Evolutionary conservation across 2,329 filamentous ascomycete species (phyloP).

Genomic region (Monosporascus sp.): DNA sequence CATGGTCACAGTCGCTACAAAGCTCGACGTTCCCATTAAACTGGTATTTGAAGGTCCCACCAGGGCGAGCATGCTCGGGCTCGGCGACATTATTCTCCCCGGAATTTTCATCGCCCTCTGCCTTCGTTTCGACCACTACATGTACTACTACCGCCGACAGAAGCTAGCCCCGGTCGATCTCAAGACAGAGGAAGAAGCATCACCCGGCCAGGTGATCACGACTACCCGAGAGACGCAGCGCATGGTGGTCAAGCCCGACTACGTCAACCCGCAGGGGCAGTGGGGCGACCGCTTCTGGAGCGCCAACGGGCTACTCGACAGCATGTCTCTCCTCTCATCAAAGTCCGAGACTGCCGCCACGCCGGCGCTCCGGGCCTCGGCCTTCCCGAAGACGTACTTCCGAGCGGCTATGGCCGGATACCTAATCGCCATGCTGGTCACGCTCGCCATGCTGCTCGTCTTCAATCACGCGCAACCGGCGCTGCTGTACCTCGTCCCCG

Average conservation of each 20-base stretch:
- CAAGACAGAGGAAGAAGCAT: conserved; percentile 19
- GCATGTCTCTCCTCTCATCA: background rate
- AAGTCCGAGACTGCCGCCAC: conserved; percentile 13
- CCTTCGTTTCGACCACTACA: conserved; percentile 84
- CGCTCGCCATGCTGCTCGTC: conserved; percentile 69
- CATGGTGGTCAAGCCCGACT: conserved; percentile 46
- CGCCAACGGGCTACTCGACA: conserved; percentile 8
- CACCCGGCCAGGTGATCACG: conserved; percentile 29
- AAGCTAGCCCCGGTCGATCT: conserved; percentile 38
- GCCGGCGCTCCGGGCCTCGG: conserved; percentile 33
- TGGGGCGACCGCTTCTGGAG: conserved; percentile 89
- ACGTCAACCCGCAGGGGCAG: conserved; percentile 57
- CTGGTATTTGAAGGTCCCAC: conserved; percentile 67
- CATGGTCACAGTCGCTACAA: conserved; percentile 84
- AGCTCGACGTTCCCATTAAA: conserved; percentile 88
- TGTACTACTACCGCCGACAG: conserved; percentile 70
- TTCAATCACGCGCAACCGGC: conserved; percentile 84
- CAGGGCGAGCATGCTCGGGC: conserved; percentile 75
- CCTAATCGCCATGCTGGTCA: conserved; percentile 68
- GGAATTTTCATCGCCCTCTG: conserved; percentile 87
- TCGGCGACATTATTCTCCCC: conserved; percentile 91
- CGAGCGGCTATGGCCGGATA: conserved; percentile 73
- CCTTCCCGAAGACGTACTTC: conserved; percentile 84
- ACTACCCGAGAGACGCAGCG: conserved; percentile 33
- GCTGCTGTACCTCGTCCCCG: conserved; percentile 85